Evolutionary conservation across 2,329 filamentous ascomycete genomes (phyloP).

Genomic region (Camillea tinctor): DNA sequence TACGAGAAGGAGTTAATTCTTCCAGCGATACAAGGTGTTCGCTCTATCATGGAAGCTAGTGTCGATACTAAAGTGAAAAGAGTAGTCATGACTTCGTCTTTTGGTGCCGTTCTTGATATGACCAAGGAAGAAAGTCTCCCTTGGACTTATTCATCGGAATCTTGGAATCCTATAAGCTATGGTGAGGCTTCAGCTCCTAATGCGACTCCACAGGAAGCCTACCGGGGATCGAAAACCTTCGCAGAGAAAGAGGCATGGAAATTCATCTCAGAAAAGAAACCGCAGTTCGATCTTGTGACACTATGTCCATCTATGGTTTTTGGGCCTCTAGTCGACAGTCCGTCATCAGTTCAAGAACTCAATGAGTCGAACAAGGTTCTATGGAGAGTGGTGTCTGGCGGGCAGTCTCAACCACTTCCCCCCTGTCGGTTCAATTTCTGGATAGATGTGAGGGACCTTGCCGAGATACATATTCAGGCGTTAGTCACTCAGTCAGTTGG

Average conservation of each 20-base stretch:
- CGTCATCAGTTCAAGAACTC: not conserved
- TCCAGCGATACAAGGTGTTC: constrained; percentile 46
- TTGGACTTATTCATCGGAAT: constrained; percentile 52
- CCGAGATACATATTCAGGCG: constrained; percentile 43
- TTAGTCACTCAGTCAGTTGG: constrained; percentile 36
- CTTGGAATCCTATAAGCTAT: constrained; percentile 58
- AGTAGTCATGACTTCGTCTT: constrained; percentile 63
- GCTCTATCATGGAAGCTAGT: constrained; percentile 38
- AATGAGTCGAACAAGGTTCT: constrained; percentile 44
- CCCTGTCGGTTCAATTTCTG: constrained; percentile 37
- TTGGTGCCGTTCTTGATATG: constrained; percentile 61
- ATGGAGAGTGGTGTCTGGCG: constrained; percentile 39
- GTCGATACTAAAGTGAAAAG: constrained; percentile 25
- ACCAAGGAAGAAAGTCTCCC: constrained; percentile 39
- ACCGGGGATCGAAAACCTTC: constrained; percentile 36
- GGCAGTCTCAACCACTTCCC: constrained; percentile 33
- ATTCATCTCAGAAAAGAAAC: constrained; percentile 34
- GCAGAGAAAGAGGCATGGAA: constrained; percentile 37
- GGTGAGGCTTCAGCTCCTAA: constrained; percentile 43
- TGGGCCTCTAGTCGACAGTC: too few relatives aligned
- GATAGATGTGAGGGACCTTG: constrained; percentile 41
- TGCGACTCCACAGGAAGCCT: constrained; percentile 39
- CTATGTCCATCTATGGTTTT: too few relatives aligned
- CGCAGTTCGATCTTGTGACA: constrained; percentile 42
- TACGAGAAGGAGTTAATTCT: constrained; percentile 42